Base-by-base conservation (phyloP, 495 filamentous ascomycete genomes). In the Staphylotrichum longicolle region DNA sequence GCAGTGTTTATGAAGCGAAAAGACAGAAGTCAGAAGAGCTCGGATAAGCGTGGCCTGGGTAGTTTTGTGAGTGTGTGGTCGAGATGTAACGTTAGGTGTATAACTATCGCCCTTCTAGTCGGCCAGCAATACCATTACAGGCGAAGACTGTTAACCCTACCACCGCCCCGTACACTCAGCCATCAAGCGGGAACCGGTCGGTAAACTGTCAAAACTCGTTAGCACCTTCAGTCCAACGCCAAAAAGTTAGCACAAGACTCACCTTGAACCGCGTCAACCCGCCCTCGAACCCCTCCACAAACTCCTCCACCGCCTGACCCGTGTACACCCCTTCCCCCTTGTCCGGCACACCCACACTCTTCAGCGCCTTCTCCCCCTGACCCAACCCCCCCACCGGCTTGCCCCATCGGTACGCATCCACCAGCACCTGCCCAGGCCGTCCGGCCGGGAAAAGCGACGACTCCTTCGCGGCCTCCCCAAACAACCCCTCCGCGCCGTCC, bases 381-480 rank as follows among this genome's bases (percentile, higher is more conserved):
- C 88, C 88, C 2, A 90, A 59, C 2, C 82, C 86, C 5, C 73
- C 86, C 44, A 93, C 80, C 0, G 89, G 83, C 80, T 92, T 93
- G 6, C 88, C 89, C 74, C 85, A 91, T 1, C 82, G 74, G 76
- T 83, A 92, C 0, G 78, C 87, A 72, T 85, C 82, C n/a, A 74
- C 58, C 30, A 91, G 69, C 46, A 91, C 87, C 75, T 89, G 82
- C 6, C 80, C 68, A 0, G 85, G 89, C 0, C 87, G 78, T 0
- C 85, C 84, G 9, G 80, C 77, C 0, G 89, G 88, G 69, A 81
- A 91, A 30, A 91, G 71, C 0, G 86, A 73, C 8, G 74, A 78
- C 7, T 64, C 62, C 2, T 68, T 68, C 27, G 64, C 3, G 5
- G 14, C 14, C 41, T 69, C 4, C 64, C 62, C 66, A 66, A 89